Base-by-base conservation (phyloP, 2,329 filamentous ascomycete genomes). In the Dryadomyces quercus-mongolicae region DNA sequence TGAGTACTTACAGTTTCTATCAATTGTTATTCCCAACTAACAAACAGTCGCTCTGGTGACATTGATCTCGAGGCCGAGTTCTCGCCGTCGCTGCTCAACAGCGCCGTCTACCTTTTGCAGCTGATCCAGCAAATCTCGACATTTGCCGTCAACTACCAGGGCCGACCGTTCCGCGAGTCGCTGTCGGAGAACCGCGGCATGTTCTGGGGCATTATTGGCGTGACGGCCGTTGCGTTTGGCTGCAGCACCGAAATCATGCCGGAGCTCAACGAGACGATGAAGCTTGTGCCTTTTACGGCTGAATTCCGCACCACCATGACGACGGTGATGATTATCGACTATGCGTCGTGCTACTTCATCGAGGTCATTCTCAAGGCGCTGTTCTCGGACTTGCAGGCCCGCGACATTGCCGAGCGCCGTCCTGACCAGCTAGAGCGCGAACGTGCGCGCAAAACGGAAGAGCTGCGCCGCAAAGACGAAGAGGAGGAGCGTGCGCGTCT, bases 121-220 rank as follows among this genome's bases (percentile, higher is more conserved):
- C 83, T 98, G 52, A 97, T 98, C 69, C 93, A 98, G 70, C 93
- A 98, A 70, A 95, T 98, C 66, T 96, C 91, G 22, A 98, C 93
- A 3, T 98, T 98, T 64, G 91, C 93, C 57, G 95, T 98, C 76
- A 98, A 98, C 76, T 98, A 98, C 75, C 93, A 98, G 71, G 93
- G 93, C 56, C 86, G 93, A 10, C 93, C 93, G 13, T 98, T 98
- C 85, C 88, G 93, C 57, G 93, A 98, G 72, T 87, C 86, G 21
- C 89, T 98, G 60, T 85, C 86, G 5, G 93, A 96, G 73, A 98
- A 98, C 76, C 86, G 84, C 69, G 90, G 88, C 67, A 98, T 98
- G 93, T 98, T 93, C 74, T 98, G 87, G 77, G 93, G 93, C 56
- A 89, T 98, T 54, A 74, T 98, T 44, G 86, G 86, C 60, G 92